These are phyloP conservation scores for Acanthamoeba rhysodes DNA, from an alignment of 208 protist genomes.

Conservation along the genomic window DNA sequence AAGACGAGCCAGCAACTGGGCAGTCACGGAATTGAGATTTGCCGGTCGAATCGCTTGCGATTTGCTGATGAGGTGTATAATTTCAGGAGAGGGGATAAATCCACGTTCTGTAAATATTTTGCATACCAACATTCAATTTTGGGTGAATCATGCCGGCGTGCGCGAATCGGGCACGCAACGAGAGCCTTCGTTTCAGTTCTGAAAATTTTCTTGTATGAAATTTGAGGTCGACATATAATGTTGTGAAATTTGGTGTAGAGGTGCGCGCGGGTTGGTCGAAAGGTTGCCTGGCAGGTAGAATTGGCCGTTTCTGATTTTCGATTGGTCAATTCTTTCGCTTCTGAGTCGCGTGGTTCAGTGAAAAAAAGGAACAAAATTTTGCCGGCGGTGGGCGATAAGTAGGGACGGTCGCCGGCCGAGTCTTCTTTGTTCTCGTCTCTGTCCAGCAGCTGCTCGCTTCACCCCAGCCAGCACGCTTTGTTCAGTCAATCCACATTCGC, in stretches of 20 bases:
- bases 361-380: constrained; percentile 26
- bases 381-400: neutral
- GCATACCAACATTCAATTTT: neutral
- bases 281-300: too few relatives aligned
- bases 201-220: constrained; percentile 50
- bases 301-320: too few relatives aligned
- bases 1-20: too few relatives aligned
- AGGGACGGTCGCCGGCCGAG: neutral
- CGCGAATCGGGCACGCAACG: neutral
- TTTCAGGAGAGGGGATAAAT: neutral
- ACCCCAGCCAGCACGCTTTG: neutral
- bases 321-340: neutral
- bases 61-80: too few relatives aligned
- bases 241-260: neutral
- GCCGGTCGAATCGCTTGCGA: too few relatives aligned
- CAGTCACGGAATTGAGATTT: too few relatives aligned
- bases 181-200: neutral
- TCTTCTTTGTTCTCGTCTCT: constrained; percentile 46
- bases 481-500: neutral
- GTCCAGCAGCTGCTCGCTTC: neutral
- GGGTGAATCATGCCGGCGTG: neutral
- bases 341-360: constrained; percentile 1
- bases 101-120: constrained; percentile 13
- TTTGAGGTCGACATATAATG: neutral
- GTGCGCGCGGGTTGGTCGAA: neutral